These are phyloP conservation scores for Medicago ruthenica DNA, from an alignment of 306 rosid species.

Conservation along the genomic window DNA sequence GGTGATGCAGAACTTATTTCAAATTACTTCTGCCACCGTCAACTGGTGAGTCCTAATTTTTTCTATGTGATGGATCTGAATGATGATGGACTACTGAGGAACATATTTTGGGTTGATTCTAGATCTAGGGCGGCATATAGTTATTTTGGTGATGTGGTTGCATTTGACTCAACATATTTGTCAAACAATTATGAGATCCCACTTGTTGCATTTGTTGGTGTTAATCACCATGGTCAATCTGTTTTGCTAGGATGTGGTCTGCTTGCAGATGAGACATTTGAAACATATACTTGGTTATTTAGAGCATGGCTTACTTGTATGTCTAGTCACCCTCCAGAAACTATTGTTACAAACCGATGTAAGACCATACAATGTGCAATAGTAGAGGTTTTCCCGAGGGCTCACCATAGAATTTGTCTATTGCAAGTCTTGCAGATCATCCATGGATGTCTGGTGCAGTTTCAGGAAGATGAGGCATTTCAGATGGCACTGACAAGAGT, in stretches of 20 bases:
- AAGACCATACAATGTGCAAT: slow-evolving; percentile 76
- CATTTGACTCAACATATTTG: slow-evolving; percentile 80
- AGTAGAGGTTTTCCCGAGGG: slow-evolving; percentile 91
- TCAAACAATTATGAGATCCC: slow-evolving; percentile 79
- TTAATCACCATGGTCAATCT: slow-evolving; percentile 87
- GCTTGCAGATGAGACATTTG: slow-evolving; percentile 81
- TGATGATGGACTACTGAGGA: slow-evolving; percentile 85
- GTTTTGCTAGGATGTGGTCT: slow-evolving; percentile 84
- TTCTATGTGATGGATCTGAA: slow-evolving; percentile 86
- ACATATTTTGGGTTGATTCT: slow-evolving; percentile 90
- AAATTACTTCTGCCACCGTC: slow-evolving; percentile 67
- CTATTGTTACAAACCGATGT: slow-evolving; percentile 73
- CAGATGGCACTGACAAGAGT: slow-evolving; percentile 60
- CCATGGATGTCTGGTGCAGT: slow-evolving; percentile 62
- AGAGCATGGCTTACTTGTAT: slow-evolving; percentile 96
- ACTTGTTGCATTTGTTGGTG: slow-evolving; percentile 78
- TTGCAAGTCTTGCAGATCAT: slow-evolving; percentile 72
- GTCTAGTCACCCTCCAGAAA: slow-evolving; percentile 95
- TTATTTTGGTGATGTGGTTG: slow-evolving; percentile 82
- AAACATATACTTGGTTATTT: slow-evolving; percentile 86
- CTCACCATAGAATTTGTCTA: slow-evolving; percentile 75
- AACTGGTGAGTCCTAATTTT: slow-evolving; percentile 76
- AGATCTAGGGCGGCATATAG: slow-evolving; percentile 83
- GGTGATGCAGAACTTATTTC: slow-evolving; percentile 75
- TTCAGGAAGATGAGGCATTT: slow-evolving; percentile 72